Conservation (phyloP, 2,329 filamentous ascomycete species). For the Pyrenophora graminea region DNA sequence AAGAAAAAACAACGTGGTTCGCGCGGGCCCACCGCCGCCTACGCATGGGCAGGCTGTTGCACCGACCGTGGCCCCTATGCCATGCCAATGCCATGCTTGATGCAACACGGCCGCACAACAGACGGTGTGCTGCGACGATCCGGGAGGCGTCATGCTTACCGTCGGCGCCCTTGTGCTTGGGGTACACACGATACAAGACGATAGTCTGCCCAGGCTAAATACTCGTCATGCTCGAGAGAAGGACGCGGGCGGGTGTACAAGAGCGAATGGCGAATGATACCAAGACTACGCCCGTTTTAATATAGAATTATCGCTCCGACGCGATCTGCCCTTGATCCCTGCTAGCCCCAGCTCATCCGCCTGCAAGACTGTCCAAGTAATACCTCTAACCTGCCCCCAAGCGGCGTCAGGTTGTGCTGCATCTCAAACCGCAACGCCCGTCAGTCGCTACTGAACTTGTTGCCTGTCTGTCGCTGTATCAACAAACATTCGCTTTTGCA, state of each 20-base stretch:
- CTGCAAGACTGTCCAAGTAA: conserved; percentile 23
- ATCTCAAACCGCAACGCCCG: conserved; percentile 20
- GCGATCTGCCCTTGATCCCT: conserved; percentile 28
- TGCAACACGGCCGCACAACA: too few relatives aligned
- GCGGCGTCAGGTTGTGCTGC: conserved; percentile 15
- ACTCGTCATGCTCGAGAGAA: conserved; percentile 4
- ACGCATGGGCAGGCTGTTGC: neutral
- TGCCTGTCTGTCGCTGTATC: conserved; percentile 8
- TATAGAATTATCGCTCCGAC: conserved; percentile 30
- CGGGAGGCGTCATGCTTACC: conserved; percentile 17
- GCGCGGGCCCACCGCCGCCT: conserved; percentile 16
- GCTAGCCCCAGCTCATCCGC: conserved; percentile 30
- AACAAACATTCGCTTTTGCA: conserved; percentile 12
- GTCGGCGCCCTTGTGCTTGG: neutral
- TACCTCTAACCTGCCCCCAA: conserved; percentile 18
- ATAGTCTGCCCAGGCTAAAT: neutral
- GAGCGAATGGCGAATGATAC: conserved; percentile 12
- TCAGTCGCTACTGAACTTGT: conserved; percentile 23
- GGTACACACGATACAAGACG: too few relatives aligned
- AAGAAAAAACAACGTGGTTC: conserved; percentile 23
- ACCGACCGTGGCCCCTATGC: conserved; percentile 7
- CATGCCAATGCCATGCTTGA: neutral
- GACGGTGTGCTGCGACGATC: conserved; percentile 9
- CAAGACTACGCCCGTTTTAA: conserved; percentile 19
- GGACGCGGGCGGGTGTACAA: conserved; percentile 13